Evolutionary conservation across 1,139 yeast species (phyloP).

Genomic region (Nadsonia starkeyi-henricii): DNA sequence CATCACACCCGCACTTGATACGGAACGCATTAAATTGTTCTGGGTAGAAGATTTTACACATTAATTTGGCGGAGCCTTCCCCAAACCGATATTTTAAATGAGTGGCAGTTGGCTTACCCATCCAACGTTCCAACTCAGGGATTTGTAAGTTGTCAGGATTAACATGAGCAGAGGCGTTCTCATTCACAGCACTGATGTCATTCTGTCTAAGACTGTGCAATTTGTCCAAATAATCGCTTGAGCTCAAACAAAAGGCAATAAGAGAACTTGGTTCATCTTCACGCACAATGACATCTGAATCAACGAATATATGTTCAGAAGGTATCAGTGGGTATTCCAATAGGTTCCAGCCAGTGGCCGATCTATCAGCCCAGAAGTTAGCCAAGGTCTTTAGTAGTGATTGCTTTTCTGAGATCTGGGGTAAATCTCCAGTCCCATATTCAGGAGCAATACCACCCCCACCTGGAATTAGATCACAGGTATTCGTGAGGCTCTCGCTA

Average conservation of each 20-base stretch:
- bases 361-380: slow-evolving; percentile 94
- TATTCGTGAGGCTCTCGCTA: slow-evolving; percentile 1
- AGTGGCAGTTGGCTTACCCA: slow-evolving; percentile 73
- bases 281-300: slow-evolving; percentile 83
- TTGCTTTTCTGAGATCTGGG: slow-evolving; percentile 45
- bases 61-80: slow-evolving; percentile 68
- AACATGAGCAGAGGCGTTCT: slow-evolving; percentile 7
- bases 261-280: slow-evolving; percentile 96
- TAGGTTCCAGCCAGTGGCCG: slow-evolving; percentile 93
- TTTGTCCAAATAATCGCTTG: slow-evolving; percentile 66
- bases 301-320: slow-evolving; percentile 85
- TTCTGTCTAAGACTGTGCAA: slow-evolving; percentile 26
- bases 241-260: slow-evolving; percentile 81
- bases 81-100: slow-evolving; percentile 82
- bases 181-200: slow-evolving; percentile 9
- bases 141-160: slow-evolving; percentile 6
- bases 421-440: slow-evolving; percentile 10
- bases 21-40: slow-evolving; percentile 95
- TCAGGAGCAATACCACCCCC: neutral
- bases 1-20: slow-evolving; percentile 65
- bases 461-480: neutral
- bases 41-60: slow-evolving; percentile 88
- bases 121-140: slow-evolving; percentile 40
- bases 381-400: slow-evolving; percentile 74
- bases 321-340: slow-evolving; percentile 57